These are phyloP conservation scores for Cyclotella choctawhatcheeana DNA, from an alignment of 108 stramenopile genomes.

Conservation along the genomic window DNA sequence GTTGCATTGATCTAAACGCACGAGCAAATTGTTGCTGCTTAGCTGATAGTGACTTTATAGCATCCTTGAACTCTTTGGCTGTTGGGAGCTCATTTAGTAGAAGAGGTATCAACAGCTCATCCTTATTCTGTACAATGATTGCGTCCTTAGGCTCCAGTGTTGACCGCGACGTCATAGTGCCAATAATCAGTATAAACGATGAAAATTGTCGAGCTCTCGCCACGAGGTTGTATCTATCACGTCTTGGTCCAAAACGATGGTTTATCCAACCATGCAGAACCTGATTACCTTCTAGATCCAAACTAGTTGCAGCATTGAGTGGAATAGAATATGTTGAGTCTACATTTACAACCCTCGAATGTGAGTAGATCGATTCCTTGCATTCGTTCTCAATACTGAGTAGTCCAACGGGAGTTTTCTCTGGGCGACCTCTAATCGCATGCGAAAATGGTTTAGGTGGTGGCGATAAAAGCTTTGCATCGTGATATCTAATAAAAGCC, in stretches of 20 bases:
- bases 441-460: conserved; percentile 73
- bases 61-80: conserved; percentile 89
- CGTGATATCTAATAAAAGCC: conserved; percentile 63
- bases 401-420: conserved; percentile 65
- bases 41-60: conserved; percentile 80
- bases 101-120: conserved; percentile 84
- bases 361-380: conserved; percentile 45
- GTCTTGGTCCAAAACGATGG: conserved; percentile 46
- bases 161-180: conserved; percentile 66
- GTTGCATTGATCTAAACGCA: conserved; percentile 84
- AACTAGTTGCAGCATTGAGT: conserved; percentile 50
- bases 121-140: conserved; percentile 87
- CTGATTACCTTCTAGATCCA: conserved; percentile 62
- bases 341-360: conserved; percentile 54
- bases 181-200: conserved; percentile 74
- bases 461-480: conserved; percentile 56
- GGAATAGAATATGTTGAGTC: conserved; percentile 54
- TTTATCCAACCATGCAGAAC: conserved; percentile 78
- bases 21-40: conserved; percentile 85
- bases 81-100: conserved; percentile 79
- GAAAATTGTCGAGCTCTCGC: conserved; percentile 85
- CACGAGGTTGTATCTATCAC: conserved; percentile 35
- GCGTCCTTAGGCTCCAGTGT: conserved; percentile 82
- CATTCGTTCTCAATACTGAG: conserved; percentile 57
- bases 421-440: conserved; percentile 63